These are phyloP conservation scores for Corynespora cassiicola DNA, from an alignment of 2,329 filamentous ascomycete genomes.

Conservation along the genomic window DNA sequence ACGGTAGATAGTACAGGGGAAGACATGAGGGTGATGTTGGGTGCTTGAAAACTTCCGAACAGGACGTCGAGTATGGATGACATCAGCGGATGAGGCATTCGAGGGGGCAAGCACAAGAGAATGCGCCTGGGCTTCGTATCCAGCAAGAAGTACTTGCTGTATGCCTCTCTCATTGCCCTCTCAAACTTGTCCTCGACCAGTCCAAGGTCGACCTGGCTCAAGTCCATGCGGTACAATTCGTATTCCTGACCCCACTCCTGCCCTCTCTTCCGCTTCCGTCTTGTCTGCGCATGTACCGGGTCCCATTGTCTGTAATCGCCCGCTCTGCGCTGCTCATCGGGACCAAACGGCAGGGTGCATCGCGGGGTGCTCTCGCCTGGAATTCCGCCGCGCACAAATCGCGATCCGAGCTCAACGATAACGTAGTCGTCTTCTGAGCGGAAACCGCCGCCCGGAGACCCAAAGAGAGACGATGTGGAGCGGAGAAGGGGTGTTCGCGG, in stretches of 20 bases:
- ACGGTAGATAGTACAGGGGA: conserved; percentile 75
- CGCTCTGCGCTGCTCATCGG: conserved; percentile 75
- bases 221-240: conserved; percentile 81
- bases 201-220: conserved; percentile 75
- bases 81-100: conserved; percentile 78
- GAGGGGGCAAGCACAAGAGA: conserved; percentile 77
- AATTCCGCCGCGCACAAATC: conserved; percentile 82
- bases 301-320: conserved; percentile 83
- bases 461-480: conserved; percentile 65
- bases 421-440: conserved; percentile 79
- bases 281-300: conserved; percentile 58
- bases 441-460: conserved; percentile 63
- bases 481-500: conserved; percentile 58
- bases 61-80: conserved; percentile 77
- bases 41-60: conserved; percentile 81
- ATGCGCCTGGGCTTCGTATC: conserved; percentile 79
- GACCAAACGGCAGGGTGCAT: conserved; percentile 75
- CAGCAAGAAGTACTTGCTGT: conserved; percentile 74
- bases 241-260: conserved; percentile 67
- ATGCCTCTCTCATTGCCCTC: conserved; percentile 78
- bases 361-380: conserved; percentile 79
- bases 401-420: conserved; percentile 81
- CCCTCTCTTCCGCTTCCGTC: conserved; percentile 54
- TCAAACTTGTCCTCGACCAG: conserved; percentile 88
- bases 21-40: conserved; percentile 81